Conservation (phyloP, 805 yeast genomes). For the Saccharomycopsis sp. region DNA sequence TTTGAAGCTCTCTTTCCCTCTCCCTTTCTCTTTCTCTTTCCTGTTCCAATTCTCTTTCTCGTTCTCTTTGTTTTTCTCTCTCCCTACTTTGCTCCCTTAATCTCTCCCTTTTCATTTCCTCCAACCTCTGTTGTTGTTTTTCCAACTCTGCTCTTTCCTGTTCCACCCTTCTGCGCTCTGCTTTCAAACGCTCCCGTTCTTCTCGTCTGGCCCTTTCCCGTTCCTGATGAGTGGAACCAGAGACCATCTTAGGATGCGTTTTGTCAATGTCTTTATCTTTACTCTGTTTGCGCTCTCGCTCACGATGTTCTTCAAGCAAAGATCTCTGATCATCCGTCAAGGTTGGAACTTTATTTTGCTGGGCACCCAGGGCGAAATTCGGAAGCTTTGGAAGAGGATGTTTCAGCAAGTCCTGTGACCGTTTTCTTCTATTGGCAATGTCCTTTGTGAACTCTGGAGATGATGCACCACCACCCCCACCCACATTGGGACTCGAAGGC, state of each 20-base stretch:
- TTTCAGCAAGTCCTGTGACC: slow-evolving; percentile 17
- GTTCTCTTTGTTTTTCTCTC: slow-evolving; percentile 5
- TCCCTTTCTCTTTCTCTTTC: slow-evolving; percentile 7
- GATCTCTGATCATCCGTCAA: slow-evolving; percentile 3
- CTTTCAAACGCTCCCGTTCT: slow-evolving; percentile 13
- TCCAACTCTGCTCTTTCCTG: slow-evolving; percentile 17
- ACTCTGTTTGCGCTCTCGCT: too few species aligned
- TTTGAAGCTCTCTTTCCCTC: slow-evolving; percentile 3
- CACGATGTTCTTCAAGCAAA: slow-evolving; percentile 5
- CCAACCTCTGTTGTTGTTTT: slow-evolving; percentile 14
- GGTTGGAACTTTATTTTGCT: neutral
- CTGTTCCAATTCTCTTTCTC: slow-evolving; percentile 11
- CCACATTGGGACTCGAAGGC: neutral
- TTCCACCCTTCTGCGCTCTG: slow-evolving; percentile 14
- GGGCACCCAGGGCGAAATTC: neutral
- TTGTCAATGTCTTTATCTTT: too few species aligned
- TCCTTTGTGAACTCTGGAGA: neutral
- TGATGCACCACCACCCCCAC: neutral
- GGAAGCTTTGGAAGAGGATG: slow-evolving; percentile 19
- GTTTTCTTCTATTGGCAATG: slow-evolving; percentile 12
- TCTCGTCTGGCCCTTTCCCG: slow-evolving; percentile 1
- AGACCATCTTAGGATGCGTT: too few species aligned
- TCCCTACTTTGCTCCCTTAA: neutral
- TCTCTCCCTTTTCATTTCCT: slow-evolving; percentile 11
- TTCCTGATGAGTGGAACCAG: too few species aligned